phyloP scores from a whole-genome alignment of 2,329 filamentous ascomycete genomes.

The Dothistroma septosporum region DNA sequence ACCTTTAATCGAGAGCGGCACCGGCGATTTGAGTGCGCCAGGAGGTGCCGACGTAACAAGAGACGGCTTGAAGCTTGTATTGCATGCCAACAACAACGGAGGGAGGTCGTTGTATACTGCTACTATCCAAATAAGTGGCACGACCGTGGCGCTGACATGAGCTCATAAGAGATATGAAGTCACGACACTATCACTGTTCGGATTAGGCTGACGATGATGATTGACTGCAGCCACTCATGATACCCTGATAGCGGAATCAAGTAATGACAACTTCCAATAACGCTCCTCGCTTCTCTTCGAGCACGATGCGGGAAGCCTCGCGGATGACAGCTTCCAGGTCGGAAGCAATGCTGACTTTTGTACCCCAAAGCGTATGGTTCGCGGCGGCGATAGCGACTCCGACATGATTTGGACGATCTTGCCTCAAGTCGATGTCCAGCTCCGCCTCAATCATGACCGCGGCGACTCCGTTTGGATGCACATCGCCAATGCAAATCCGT shows the following conservation, averaged over 20 bases:
- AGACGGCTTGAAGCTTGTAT: constrained; percentile 31
- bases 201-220: not conserved
- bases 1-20: constrained; percentile 29
- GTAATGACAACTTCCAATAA: constrained; percentile 6
- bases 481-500: constrained; percentile 14
- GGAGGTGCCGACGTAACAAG: constrained; percentile 32
- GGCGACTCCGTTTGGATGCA: constrained; percentile 19
- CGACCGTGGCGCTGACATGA: constrained; percentile 8
- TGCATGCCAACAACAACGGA: constrained; percentile 30
- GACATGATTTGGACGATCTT: constrained; percentile 18
- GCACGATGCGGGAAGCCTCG: constrained; percentile 5
- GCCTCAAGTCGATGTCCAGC: constrained; percentile 15
- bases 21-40: constrained; percentile 29
- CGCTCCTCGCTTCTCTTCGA: constrained; percentile 13
- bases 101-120: constrained; percentile 26
- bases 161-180: not conserved
- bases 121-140: constrained; percentile 17
- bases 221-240: not conserved
- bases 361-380: constrained; percentile 10
- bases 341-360: constrained; percentile 1
- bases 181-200: not conserved
- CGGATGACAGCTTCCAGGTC: constrained; percentile 8
- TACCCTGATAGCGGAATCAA: not conserved
- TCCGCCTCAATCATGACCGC: constrained; percentile 11
- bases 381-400: constrained; percentile 14